These are phyloP conservation scores for Hamigera avellanea DNA, from an alignment of 495 filamentous ascomycete genomes.

Conservation along the genomic window DNA sequence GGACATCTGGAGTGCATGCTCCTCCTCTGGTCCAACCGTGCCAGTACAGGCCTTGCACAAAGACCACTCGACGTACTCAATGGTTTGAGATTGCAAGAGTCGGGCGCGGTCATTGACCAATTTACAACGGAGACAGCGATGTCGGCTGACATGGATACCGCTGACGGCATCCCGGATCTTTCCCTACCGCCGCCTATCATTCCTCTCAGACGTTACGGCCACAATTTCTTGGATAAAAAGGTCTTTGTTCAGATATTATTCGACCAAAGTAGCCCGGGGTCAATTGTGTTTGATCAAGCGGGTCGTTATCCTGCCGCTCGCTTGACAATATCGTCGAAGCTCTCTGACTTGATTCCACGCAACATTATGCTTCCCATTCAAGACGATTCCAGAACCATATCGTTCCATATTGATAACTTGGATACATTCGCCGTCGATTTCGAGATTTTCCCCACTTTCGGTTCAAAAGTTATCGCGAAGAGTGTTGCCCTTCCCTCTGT, in stretches of 20 bases:
- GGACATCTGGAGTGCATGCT: conserved; percentile 92
- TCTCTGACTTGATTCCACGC: conserved; percentile 89
- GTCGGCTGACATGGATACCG: conserved; percentile 56
- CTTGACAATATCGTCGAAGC: conserved; percentile 90
- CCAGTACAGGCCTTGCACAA: conserved; percentile 10
- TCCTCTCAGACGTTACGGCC: conserved; percentile 83
- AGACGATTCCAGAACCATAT: conserved; percentile 82
- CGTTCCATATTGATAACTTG: conserved; percentile 90
- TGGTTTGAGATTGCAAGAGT: conserved; percentile 23
- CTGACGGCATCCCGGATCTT: conserved; percentile 83
- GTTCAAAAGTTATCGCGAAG: conserved; percentile 92
- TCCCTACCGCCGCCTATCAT: conserved; percentile 93
- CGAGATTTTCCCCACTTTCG: conserved; percentile 95
- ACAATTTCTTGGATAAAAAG: conserved; percentile 97
- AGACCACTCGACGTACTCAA: conserved; percentile 26
- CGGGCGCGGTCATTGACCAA: conserved; percentile 15
- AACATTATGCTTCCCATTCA: conserved; percentile 92
- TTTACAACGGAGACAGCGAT: conserved; percentile 38
- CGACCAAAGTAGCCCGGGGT: conserved; percentile 53
- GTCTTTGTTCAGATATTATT: conserved; percentile 88
- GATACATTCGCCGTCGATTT: conserved; percentile 92
- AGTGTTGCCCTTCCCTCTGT: conserved; percentile 80
- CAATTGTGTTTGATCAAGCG: conserved; percentile 84
- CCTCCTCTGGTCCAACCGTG: conserved; percentile 53
- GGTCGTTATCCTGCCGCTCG: conserved; percentile 92